Conservation (phyloP, 2,329 filamentous ascomycete species). For the Tothia fuscella region DNA sequence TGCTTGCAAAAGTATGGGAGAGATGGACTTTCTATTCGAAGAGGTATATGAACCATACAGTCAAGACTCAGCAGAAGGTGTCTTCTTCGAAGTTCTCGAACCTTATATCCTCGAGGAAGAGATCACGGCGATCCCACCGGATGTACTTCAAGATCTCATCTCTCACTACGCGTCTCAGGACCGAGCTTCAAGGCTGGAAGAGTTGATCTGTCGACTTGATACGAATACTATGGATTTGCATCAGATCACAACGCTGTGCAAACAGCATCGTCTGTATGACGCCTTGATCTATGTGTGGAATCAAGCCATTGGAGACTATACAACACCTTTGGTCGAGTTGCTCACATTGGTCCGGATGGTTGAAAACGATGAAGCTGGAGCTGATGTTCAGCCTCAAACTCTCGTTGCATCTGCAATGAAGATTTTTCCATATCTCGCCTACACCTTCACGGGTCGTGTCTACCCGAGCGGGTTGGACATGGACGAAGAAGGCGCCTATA, state of each 20-base stretch:
- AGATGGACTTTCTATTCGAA: constrained; percentile 78
- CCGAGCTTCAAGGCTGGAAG: constrained; percentile 69
- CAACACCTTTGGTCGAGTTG: constrained; percentile 80
- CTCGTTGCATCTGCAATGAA: constrained; percentile 67
- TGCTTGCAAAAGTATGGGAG: constrained; percentile 65
- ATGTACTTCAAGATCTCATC: constrained; percentile 76
- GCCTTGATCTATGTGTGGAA: constrained; percentile 97
- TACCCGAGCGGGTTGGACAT: constrained; percentile 77
- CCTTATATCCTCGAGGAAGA: constrained; percentile 72
- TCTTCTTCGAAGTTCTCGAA: constrained; percentile 83
- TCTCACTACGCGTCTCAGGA: constrained; percentile 66
- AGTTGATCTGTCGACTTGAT: constrained; percentile 88
- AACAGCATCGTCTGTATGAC: constrained; percentile 84
- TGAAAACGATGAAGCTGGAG: constrained; percentile 42
- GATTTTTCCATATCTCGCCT: constrained; percentile 89
- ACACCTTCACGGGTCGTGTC: constrained; percentile 75
- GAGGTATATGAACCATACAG: constrained; percentile 86
- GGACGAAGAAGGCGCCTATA: constrained; percentile 56
- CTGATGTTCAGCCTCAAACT: constrained; percentile 47
- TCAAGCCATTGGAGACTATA: constrained; percentile 74
- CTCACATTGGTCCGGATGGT: constrained; percentile 50
- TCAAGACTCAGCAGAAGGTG: constrained; percentile 55
- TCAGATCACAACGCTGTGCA: constrained; percentile 81
- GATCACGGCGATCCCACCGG: constrained; percentile 65
- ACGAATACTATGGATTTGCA: constrained; percentile 88